A percentile compares a stretch with the other conserved stretches of the same genome.
Evolutionary conservation across 768 basidiomycete genomes (phyloP).

Genomic region (Nidularia pulvinata): DNA sequence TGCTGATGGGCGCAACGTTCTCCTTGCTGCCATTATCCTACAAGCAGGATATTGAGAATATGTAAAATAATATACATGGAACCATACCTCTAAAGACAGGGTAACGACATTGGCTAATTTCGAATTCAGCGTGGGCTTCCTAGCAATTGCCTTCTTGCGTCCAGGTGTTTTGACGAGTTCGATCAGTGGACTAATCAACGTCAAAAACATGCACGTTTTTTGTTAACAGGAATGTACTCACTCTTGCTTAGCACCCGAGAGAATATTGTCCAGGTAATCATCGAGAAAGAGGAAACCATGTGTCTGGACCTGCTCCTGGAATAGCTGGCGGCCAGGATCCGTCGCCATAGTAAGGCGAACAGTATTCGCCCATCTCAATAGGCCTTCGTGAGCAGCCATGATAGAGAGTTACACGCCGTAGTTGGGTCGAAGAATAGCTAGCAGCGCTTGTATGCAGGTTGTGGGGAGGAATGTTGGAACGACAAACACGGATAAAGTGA

Average conservation of each 20-base stretch:
- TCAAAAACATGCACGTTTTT: too few relatives aligned
- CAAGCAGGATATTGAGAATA: not conserved
- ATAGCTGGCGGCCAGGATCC: constrained; percentile 69
- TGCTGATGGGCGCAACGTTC: constrained; percentile 38
- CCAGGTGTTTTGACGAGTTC: constrained; percentile 87
- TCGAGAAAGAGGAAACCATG: constrained; percentile 82
- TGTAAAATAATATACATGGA: not conserved
- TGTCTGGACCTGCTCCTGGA: constrained; percentile 72
- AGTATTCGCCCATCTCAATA: constrained; percentile 67
- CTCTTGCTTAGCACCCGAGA: constrained; percentile 68
- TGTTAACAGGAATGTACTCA: constrained; percentile 22
- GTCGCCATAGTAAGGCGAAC: constrained; percentile 69
- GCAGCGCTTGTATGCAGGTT: too few relatives aligned
- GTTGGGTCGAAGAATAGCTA: too few relatives aligned
- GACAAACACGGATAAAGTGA: too few relatives aligned
- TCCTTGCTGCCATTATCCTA: constrained; percentile 38
- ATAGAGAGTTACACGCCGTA: not conserved
- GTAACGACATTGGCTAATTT: constrained; percentile 40
- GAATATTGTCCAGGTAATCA: constrained; percentile 74
- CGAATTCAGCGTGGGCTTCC: constrained; percentile 47
- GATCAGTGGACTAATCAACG: constrained; percentile 55
- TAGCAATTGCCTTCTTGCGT: constrained; percentile 58
- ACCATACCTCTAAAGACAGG: constrained; percentile 44
- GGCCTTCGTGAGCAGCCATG: constrained; percentile 45
- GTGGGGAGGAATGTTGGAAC: too few relatives aligned